Conservation (phyloP, 2,329 filamentous ascomycete species). For the Malbranchea zuffiana region DNA sequence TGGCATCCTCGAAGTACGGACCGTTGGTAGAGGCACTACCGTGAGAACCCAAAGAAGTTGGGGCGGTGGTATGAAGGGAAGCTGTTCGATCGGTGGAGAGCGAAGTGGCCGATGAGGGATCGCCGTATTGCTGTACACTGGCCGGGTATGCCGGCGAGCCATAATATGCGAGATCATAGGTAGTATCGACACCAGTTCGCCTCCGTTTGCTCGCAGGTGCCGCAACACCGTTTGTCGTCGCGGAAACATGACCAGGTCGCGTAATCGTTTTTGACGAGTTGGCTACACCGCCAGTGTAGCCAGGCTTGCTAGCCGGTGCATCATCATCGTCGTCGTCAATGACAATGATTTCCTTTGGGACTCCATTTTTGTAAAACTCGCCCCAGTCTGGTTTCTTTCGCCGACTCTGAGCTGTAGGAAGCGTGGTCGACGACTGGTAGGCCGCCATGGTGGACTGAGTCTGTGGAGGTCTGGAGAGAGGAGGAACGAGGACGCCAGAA, state of each 20-base stretch:
- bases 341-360: slow-evolving; percentile 75
- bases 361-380: slow-evolving; percentile 70
- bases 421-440: slow-evolving; percentile 10
- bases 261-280: slow-evolving; percentile 18
- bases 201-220: slow-evolving; percentile 55
- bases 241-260: slow-evolving; percentile 19
- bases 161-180: slow-evolving; percentile 63
- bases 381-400: slow-evolving; percentile 55
- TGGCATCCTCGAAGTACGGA: slow-evolving; percentile 55
- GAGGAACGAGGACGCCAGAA: slow-evolving; percentile 8
- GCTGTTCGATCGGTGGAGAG: slow-evolving; percentile 74
- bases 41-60: slow-evolving; percentile 69
- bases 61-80: slow-evolving; percentile 75
- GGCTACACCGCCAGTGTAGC: no score
- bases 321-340: slow-evolving; percentile 53
- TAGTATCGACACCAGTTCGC: slow-evolving; percentile 51
- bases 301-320: slow-evolving; percentile 28
- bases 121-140: slow-evolving; percentile 58
- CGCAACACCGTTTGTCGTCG: slow-evolving; percentile 19
- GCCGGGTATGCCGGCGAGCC: slow-evolving; percentile 60
- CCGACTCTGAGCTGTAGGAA: slow-evolving; percentile 15
- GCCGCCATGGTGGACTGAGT: slow-evolving; percentile 8
- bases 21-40: slow-evolving; percentile 43
- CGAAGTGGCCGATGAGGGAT: slow-evolving; percentile 57
- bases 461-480: slow-evolving; percentile 5